Evolutionary conservation across 306 rosid genomes (phyloP).

Genomic region (Fragaria ananassa): DNA sequence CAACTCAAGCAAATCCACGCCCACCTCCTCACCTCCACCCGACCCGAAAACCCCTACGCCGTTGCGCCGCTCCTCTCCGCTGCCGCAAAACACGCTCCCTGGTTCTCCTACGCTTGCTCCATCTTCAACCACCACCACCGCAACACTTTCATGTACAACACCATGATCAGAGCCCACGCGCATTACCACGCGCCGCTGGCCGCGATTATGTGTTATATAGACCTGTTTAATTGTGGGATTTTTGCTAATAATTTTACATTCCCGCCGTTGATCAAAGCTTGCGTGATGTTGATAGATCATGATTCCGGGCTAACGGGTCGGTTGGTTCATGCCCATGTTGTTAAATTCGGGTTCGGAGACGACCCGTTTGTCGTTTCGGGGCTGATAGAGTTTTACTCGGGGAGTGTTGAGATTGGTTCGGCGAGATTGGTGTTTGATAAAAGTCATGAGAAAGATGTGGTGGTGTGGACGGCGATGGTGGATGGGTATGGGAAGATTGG

Average conservation of each 20-base stretch:
- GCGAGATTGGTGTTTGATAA: slow-evolving; percentile 54
- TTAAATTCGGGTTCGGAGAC: slow-evolving; percentile 41
- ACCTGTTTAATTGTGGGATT: slow-evolving; percentile 50
- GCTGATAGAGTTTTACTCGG: slow-evolving; percentile 55
- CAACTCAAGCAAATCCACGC: slow-evolving; percentile 78
- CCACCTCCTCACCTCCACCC: slow-evolving; percentile 51
- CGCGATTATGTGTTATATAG: slow-evolving; percentile 44
- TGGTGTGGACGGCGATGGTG: slow-evolving; percentile 73
- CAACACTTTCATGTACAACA: slow-evolving; percentile 65
- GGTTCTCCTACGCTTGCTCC: slow-evolving; percentile 50
- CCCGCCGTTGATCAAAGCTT: slow-evolving; percentile 74
- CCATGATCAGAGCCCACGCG: slow-evolving; percentile 50
- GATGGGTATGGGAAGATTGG: slow-evolving; percentile 80
- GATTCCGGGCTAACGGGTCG: slow-evolving; percentile 32
- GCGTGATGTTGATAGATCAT: slow-evolving; percentile 20
- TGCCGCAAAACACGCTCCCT: slow-evolving; percentile 36
- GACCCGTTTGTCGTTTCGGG: slow-evolving; percentile 60
- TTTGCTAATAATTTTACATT: slow-evolving; percentile 72
- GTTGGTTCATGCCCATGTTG: slow-evolving; percentile 62
- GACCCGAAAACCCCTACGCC: slow-evolving; percentile 38
- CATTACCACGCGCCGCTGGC: slow-evolving; percentile 28
- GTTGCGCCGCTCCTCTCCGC: slow-evolving; percentile 57
- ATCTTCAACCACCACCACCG: slow-evolving; percentile 51
- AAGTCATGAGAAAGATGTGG: slow-evolving; percentile 55
- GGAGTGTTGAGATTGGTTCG: slow-evolving; percentile 21